Conservation (phyloP, 176 grass and related monocot species). For the Paspalum vaginatum region DNA sequence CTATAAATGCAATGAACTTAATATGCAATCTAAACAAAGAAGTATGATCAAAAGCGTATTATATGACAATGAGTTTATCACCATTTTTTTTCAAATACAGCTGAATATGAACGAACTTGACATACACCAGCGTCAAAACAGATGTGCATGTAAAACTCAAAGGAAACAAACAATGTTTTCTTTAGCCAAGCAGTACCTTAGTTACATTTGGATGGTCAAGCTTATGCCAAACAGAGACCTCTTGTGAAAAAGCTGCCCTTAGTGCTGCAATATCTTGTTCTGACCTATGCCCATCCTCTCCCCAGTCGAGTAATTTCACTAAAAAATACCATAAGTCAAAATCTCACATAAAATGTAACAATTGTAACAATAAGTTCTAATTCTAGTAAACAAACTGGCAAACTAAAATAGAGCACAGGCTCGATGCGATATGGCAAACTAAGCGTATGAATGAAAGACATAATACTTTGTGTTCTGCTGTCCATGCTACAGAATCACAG, state of each 20-base stretch:
- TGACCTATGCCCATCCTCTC: conserved; percentile 82
- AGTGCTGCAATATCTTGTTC: conserved; percentile 70
- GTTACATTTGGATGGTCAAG: conserved; percentile 99
- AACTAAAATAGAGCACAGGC: background rate
- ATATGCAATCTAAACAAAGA: background rate
- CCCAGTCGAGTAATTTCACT: conserved; percentile 99
- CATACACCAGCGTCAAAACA: background rate
- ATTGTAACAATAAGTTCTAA: background rate
- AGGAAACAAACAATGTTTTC: background rate
- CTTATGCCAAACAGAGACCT: conserved; percentile 98
- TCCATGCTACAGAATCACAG: background rate
- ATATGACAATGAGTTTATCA: background rate
- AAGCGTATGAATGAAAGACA: background rate
- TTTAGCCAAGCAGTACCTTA: conserved; percentile 55
- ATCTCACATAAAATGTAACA: background rate
- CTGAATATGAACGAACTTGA: background rate
- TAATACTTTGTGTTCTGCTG: background rate
- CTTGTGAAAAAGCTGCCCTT: conserved; percentile 80
- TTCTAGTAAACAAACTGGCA: background rate
- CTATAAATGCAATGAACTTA: background rate
- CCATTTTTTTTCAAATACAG: background rate
- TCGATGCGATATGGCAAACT: no score
- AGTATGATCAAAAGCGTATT: background rate
- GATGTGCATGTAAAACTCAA: background rate
- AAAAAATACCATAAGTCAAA: conserved; percentile 19